Evolutionary conservation across 73 alveolate species (phyloP).

Genomic region (Breviolum minutum): DNA sequence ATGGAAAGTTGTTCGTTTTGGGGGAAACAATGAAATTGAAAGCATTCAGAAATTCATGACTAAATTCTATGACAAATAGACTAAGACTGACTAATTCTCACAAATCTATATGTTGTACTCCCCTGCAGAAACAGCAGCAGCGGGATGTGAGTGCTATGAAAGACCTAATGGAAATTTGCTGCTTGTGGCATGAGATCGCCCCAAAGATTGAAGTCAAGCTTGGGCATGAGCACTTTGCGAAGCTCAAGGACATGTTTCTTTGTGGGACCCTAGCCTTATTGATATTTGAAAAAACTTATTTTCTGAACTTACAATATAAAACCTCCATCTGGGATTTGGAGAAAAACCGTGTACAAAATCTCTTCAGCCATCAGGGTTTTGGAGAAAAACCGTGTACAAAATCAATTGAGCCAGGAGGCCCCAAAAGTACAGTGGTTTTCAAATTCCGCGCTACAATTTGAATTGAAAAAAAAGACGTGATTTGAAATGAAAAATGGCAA

Average conservation of each 20-base stretch:
- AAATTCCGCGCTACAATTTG: not conserved
- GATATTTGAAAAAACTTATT: too few relatives aligned
- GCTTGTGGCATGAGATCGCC: constrained; percentile 10
- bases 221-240: not conserved
- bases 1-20: not conserved
- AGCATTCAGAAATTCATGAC: not conserved
- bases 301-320: not conserved
- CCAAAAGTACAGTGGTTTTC: not conserved
- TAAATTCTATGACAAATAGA: not conserved
- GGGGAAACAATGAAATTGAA: not conserved
- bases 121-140: constrained; percentile 31
- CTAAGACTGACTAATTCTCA: not conserved
- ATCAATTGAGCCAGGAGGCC: not conserved
- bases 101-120: too few relatives aligned
- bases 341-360: not conserved
- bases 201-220: not conserved
- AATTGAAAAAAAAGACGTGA: not conserved
- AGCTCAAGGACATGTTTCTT: not conserved
- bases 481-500: not conserved
- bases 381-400: not conserved
- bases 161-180: constrained; percentile 7
- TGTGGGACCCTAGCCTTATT: not conserved
- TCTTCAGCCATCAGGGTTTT: too few relatives aligned
- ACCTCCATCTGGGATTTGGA: too few relatives aligned
- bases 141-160: constrained; percentile 6